Evolutionary conservation across 1,139 yeast genomes (phyloP).

Genomic region (Petasospora fabianii): DNA sequence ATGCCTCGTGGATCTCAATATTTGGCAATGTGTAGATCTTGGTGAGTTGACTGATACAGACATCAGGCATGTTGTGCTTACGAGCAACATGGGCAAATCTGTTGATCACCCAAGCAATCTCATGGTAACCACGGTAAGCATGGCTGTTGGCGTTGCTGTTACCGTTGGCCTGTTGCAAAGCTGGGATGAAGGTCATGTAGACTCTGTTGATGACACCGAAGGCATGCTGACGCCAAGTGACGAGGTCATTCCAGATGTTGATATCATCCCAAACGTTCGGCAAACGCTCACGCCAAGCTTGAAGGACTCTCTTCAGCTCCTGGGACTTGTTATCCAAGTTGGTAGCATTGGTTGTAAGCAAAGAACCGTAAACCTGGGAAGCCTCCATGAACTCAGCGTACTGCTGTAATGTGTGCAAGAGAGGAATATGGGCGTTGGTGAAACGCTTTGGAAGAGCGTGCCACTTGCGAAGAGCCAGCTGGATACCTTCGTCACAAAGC

Average conservation of each 20-base stretch:
- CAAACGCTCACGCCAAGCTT: slow-evolving; percentile 96
- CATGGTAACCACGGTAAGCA: slow-evolving; percentile 97
- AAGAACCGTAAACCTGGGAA: slow-evolving; percentile 85
- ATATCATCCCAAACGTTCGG: slow-evolving; percentile 98
- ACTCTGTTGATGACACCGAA: slow-evolving; percentile 95
- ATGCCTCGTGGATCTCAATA: slow-evolving; percentile 97
- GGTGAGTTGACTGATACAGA: slow-evolving; percentile 87
- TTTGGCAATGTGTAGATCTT: slow-evolving; percentile 95
- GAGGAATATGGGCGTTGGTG: slow-evolving; percentile 83
- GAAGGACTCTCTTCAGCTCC: slow-evolving; percentile 88
- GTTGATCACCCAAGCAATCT: slow-evolving; percentile 98
- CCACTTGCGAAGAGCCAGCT: slow-evolving; percentile 90
- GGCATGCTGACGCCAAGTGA: slow-evolving; percentile 98
- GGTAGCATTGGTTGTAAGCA: slow-evolving; percentile 87
- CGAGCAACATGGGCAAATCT: slow-evolving; percentile 98
- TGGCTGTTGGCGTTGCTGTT: slow-evolving; percentile 78
- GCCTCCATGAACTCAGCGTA: slow-evolving; percentile 98
- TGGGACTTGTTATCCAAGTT: slow-evolving; percentile 90
- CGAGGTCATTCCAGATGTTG: slow-evolving; percentile 94
- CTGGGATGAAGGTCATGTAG: slow-evolving; percentile 88
- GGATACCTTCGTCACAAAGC: slow-evolving; percentile 94
- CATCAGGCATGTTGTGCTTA: slow-evolving; percentile 95
- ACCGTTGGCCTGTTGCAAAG: slow-evolving; percentile 70
- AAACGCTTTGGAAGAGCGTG: slow-evolving; percentile 78
- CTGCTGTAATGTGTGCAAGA: slow-evolving; percentile 93